Evolutionary conservation across 345 rosid genomes (phyloP), one percentile per base, ranked within the genome.

Genomic region (Melaleuca alternifolia): DNA sequence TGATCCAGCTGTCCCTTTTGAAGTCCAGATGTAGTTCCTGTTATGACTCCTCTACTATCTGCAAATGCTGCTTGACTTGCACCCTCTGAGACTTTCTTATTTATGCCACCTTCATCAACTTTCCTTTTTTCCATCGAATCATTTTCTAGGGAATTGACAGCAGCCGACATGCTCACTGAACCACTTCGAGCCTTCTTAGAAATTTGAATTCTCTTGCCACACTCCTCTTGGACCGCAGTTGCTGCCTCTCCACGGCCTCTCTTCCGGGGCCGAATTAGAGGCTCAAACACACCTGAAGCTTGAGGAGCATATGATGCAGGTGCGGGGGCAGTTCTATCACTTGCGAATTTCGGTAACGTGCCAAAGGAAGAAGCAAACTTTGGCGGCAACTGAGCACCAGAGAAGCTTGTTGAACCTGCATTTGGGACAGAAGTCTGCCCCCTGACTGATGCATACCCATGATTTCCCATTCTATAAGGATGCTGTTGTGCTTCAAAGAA

Each of bases 91-190:
- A 81, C 75, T 77, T 61, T 44, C 65, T 75, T 82, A 84, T 75
- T 61, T 82, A 87, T 82, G 33, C 83, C 41, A 28, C 84, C 62
- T 57, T 57, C 86, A 88, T 85, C 86, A 14, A 48, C 50, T 79
- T 76, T 84, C 54, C 91, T 90, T 89, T 62, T 92, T 86, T 86
- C 90, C 88, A 84, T 87, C 77, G 88, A 82, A 24, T 77, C 89
- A 76, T 57, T 87, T 76, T 79, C 89, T 11, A 62, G 75, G 14
- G 44, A 87, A 88, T 14, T 85, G 83, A 41, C 82, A 82, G 59
- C 84, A 62, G 85, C 71, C 2, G 83, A 24, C 61, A 82, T 24
- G 20, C 85, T 50, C 52, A 50, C 50, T 51, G 50, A 18, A 83
- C 62, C 82, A 14, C 85, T 53, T 61, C 50, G 28, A 83, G 85